phyloP scores from a whole-genome alignment of 768 basidiomycete species.

The Mycena floridula region DNA sequence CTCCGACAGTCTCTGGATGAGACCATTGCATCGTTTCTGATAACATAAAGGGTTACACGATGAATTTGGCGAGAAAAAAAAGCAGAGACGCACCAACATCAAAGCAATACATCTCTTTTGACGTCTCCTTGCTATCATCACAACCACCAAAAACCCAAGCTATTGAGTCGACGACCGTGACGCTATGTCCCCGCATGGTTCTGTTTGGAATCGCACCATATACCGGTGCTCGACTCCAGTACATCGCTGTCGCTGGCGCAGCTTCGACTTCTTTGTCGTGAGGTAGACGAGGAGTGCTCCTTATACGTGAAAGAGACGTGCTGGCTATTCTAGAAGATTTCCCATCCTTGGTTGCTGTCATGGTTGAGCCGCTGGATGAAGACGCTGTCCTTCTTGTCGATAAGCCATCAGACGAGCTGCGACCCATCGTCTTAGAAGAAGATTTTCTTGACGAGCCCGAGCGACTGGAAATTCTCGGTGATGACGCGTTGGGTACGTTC shows the following conservation, averaged over 20 bases:
- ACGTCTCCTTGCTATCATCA: conserved; percentile 64
- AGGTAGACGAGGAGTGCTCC: conserved; percentile 52
- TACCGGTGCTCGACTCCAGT: conserved; percentile 82
- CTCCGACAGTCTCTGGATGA: conserved; percentile 70
- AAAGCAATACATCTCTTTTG: conserved; percentile 76
- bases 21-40: conserved; percentile 89
- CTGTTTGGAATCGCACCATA: conserved; percentile 63
- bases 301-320: conserved; percentile 27
- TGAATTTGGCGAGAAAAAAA: not conserved
- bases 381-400: conserved; percentile 21
- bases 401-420: conserved; percentile 9
- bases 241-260: conserved; percentile 71
- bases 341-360: conserved; percentile 15
- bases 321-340: conserved; percentile 16
- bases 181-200: conserved; percentile 76
- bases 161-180: conserved; percentile 74
- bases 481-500: conserved; percentile 17
- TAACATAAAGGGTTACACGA: not conserved
- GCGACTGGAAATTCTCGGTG: conserved; percentile 20
- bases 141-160: conserved; percentile 91
- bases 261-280: conserved; percentile 52
- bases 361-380: conserved; percentile 16
- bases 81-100: conserved; percentile 56
- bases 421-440: conserved; percentile 10
- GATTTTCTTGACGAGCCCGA: conserved; percentile 16